phyloP scores from a whole-genome alignment of 2,329 filamentous ascomycete genomes.

The Xylaria sp. region DNA sequence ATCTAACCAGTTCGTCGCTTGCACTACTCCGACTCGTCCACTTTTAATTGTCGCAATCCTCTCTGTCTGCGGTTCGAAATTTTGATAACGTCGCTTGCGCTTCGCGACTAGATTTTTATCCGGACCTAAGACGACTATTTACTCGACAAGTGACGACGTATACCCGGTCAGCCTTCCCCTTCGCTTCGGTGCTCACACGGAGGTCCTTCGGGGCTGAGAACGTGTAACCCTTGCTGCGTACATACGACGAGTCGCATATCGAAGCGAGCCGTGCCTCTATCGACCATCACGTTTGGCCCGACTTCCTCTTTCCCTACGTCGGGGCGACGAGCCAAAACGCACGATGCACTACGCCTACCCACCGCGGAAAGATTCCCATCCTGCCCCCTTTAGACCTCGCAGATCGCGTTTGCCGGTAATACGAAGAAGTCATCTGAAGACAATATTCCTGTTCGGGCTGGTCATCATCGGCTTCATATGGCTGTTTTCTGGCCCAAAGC shows the following conservation, averaged over 20 bases:
- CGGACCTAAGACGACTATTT: background rate
- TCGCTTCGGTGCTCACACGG: slow-evolving; percentile 8
- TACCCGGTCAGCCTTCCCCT: slow-evolving; percentile 6
- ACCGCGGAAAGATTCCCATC: slow-evolving; percentile 82
- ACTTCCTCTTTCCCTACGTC: slow-evolving; percentile 8
- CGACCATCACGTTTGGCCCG: background rate
- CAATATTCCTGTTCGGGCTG: slow-evolving; percentile 64
- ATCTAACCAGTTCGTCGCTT: background rate
- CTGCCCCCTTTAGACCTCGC: slow-evolving; percentile 74
- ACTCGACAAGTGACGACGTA: slow-evolving; percentile 1
- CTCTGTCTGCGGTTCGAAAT: background rate
- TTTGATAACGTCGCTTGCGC: slow-evolving; percentile 20
- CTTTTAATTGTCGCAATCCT: slow-evolving; percentile 19
- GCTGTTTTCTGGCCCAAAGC: slow-evolving; percentile 59
- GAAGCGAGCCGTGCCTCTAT: slow-evolving; percentile 9
- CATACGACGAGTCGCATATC: slow-evolving; percentile 9
- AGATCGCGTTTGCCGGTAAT: slow-evolving; percentile 64
- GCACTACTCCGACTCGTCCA: background rate
- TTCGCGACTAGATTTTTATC: slow-evolving; percentile 6
- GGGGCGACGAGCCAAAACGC: slow-evolving; percentile 25
- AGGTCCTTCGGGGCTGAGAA: slow-evolving; percentile 16
- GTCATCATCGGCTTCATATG: slow-evolving; percentile 69
- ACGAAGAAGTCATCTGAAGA: slow-evolving; percentile 71
- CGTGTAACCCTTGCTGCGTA: slow-evolving; percentile 8
- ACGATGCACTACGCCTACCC: slow-evolving; percentile 92